Percentiles rank a stretch among this genome's conserved stretches.
phyloP scores from a whole-genome alignment of 1,139 yeast genomes.

The Diutina sp. region DNA sequence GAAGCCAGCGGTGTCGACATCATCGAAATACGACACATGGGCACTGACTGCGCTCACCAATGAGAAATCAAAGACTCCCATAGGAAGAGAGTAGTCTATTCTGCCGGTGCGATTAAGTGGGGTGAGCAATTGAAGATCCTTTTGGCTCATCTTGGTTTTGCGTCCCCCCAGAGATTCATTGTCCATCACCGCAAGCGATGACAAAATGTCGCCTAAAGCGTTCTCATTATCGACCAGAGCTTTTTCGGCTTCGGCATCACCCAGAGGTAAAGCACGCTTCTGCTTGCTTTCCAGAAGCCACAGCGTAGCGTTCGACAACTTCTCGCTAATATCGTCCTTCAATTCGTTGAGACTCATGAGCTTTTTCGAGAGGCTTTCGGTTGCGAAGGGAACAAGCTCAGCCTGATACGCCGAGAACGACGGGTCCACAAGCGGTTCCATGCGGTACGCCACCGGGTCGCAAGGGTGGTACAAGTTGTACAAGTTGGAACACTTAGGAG shows the following conservation, averaged over 20 bases:
- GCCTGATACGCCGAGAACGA: conserved; percentile 46
- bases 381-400: conserved; percentile 43
- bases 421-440: conserved; percentile 66
- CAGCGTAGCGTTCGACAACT: neutral
- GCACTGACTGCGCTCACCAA: conserved; percentile 73
- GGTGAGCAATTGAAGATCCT: neutral
- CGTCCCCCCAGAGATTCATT: neutral
- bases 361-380: neutral
- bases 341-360: neutral
- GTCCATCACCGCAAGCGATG: neutral
- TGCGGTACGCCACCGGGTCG: conserved; percentile 78
- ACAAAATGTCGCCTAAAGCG: neutral
- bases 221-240: neutral
- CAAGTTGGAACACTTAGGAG: conserved; percentile 46
- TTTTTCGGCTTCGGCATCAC: neutral
- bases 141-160: neutral
- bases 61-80: conserved; percentile 71
- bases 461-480: conserved; percentile 80
- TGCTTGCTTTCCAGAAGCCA: neutral
- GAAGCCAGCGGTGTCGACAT: conserved; percentile 73
- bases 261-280: neutral
- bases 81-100: conserved; percentile 70
- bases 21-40: conserved; percentile 83
- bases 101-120: conserved; percentile 15
- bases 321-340: neutral